phyloP scores from a whole-genome alignment of 805 yeast genomes.

The Sugiyamaella floridensis region DNA sequence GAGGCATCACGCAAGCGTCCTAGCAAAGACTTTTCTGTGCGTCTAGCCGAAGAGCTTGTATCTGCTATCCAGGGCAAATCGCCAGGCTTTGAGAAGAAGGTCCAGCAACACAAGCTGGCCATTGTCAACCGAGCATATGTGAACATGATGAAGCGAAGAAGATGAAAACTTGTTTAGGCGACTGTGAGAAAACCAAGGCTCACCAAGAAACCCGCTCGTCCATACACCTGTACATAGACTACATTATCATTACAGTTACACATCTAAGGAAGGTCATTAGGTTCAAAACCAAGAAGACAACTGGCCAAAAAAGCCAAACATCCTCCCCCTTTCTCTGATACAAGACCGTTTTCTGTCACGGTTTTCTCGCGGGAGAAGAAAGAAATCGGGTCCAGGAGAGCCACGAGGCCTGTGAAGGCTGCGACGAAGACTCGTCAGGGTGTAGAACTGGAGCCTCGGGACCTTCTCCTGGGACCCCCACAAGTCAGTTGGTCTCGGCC shows the following conservation, averaged over 20 bases:
- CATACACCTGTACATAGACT: neutral
- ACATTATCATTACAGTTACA: neutral
- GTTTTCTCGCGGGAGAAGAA: neutral
- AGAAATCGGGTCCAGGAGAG: neutral
- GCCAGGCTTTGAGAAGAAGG: constrained; percentile 76
- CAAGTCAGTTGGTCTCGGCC: constrained; percentile 5
- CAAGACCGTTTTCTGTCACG: neutral
- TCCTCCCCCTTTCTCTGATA: too few relatives aligned
- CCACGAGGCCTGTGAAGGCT: neutral
- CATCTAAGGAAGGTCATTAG: neutral
- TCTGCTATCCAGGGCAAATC: constrained; percentile 72
- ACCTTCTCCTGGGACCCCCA: neutral
- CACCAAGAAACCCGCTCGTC: neutral
- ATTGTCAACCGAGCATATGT: constrained; percentile 82
- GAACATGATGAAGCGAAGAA: constrained; percentile 25
- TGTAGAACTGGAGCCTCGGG: neutral
- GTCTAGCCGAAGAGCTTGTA: constrained; percentile 84
- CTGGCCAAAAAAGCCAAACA: too few relatives aligned
- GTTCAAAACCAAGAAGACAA: too few relatives aligned
- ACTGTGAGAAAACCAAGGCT: neutral
- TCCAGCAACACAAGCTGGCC: constrained; percentile 77
- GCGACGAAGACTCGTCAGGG: neutral
- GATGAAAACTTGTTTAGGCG: neutral
- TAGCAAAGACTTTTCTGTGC: constrained; percentile 73
- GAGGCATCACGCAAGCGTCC: constrained; percentile 77